Evolutionary conservation across 192 early-diverging fungal genomes (phyloP).

Genomic region (Coemansia sp.): DNA sequence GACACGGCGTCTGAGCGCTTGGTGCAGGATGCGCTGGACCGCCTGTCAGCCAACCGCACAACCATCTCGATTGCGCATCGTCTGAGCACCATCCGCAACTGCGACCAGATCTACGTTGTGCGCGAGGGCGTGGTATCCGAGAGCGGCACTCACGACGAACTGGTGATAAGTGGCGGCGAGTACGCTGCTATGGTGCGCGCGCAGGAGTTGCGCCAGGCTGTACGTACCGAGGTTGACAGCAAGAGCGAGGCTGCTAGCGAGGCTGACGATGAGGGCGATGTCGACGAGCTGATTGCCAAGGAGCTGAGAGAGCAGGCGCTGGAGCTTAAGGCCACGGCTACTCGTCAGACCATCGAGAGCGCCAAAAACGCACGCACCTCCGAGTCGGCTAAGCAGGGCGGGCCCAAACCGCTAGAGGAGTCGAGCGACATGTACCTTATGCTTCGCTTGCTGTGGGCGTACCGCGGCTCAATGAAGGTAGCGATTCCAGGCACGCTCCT

Average conservation of each 20-base stretch:
- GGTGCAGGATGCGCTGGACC: slow-evolving; percentile 82
- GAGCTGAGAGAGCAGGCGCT: slow-evolving; percentile 45
- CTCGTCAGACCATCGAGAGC: slow-evolving; percentile 30
- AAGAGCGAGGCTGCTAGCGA: neutral
- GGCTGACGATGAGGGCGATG: slow-evolving; percentile 15
- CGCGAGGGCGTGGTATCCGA: slow-evolving; percentile 68
- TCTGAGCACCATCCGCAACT: slow-evolving; percentile 86
- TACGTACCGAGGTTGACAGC: slow-evolving; percentile 4
- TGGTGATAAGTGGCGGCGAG: slow-evolving; percentile 62
- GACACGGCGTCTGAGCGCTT: slow-evolving; percentile 78
- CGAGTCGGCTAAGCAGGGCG: neutral
- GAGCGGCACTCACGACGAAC: slow-evolving; percentile 75
- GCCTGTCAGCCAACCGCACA: slow-evolving; percentile 69
- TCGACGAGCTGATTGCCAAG: slow-evolving; percentile 37
- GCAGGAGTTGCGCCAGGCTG: slow-evolving; percentile 79
- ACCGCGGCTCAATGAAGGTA: slow-evolving; percentile 28
- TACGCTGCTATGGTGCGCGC: slow-evolving; percentile 57
- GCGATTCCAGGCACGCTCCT: slow-evolving; percentile 34
- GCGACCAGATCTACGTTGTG: slow-evolving; percentile 85
- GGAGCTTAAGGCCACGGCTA: slow-evolving; percentile 31
- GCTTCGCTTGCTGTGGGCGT: slow-evolving; percentile 16
- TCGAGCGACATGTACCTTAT: slow-evolving; percentile 33
- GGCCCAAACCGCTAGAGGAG: slow-evolving; percentile 16
- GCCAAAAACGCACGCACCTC: neutral
- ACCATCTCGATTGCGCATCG: slow-evolving; percentile 92